Base-by-base conservation (phyloP, 176 grass and related monocot species). In the Miscanthus lutarioriparius region DNA sequence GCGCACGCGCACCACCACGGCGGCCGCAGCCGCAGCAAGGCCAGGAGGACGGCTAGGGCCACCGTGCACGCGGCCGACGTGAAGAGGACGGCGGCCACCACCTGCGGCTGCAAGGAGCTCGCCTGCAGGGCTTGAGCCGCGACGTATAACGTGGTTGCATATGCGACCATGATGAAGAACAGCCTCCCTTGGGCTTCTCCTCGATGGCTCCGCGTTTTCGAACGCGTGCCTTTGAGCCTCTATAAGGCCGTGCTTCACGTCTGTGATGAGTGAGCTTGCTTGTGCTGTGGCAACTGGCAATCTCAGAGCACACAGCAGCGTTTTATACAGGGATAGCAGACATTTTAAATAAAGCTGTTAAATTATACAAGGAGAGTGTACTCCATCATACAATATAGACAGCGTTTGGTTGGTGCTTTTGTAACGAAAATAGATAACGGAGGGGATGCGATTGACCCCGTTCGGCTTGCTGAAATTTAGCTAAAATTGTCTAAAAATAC, bases 1-100 rank as follows among this genome's bases (percentile, higher is more conserved):
- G 79, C 4, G 65, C 95, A 97, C 63, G 87, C 83, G 90, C 95
- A 97, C 87, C 88, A 94, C 91, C 95, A 88, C 41, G 90, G 86
- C 66, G 82, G 84, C 1, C 78, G 65, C 64, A 83, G 61, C 32
- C 92, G 83, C 56, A 88, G 43, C 27, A 67, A 53, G 0, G 77
- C 68, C 41, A 94, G 80, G 22, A 97, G 84, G 1, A 86, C 30
- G 69, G 90, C 83, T 2, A 94, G 76, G 23, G 64, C 74, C 11
- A 86, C 83, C 65, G 78, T 77, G 79, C 64, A 82, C 28, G 66
- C 79, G 14, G 86, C 86, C 15, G 81, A 67, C 54, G 67, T 74
- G 88, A 91, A 86, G 66, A 91, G 69, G 48, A 77, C 27, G 86
- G 63, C 39, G 71, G 88, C 84, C 48, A 93, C 80, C 82, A 86